phyloP scores from a whole-genome alignment of 208 protist genomes.

The Leishmania gerbilli region DNA sequence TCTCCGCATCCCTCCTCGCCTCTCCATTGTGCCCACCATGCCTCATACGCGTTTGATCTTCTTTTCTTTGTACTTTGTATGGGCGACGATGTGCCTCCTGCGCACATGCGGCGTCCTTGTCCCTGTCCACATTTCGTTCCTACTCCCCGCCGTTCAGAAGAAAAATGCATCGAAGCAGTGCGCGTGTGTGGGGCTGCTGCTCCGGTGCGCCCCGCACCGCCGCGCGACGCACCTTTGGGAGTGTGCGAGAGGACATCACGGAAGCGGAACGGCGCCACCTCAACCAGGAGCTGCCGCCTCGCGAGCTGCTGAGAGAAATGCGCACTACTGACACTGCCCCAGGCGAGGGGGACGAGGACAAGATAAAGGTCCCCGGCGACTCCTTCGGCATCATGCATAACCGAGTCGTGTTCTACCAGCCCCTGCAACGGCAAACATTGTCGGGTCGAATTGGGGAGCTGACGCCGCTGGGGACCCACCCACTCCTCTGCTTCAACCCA shows the following conservation, averaged over 20 bases:
- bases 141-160: not conserved
- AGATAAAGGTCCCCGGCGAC: slow-evolving; percentile 75
- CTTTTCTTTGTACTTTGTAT: no score
- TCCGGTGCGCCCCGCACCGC: not conserved
- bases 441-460: slow-evolving; percentile 54
- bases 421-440: slow-evolving; percentile 45
- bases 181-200: not conserved
- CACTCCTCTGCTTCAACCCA: slow-evolving; percentile 57
- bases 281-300: slow-evolving; percentile 72
- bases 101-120: not conserved
- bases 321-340: slow-evolving; percentile 42
- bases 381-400: slow-evolving; percentile 91
- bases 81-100: not conserved
- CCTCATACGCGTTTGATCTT: not conserved
- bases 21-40: not conserved
- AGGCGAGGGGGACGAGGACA: slow-evolving; percentile 44
- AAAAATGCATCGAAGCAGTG: not conserved
- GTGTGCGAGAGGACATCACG: slow-evolving; percentile 32
- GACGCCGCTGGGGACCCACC: slow-evolving; percentile 67
- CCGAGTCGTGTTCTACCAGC: slow-evolving; percentile 79
- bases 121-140: not conserved
- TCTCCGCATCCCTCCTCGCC: not conserved
- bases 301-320: slow-evolving; percentile 60
- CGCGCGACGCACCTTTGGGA: slow-evolving; percentile 2
- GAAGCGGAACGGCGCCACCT: slow-evolving; percentile 66